A percentile compares a stretch with the other conserved stretches of the same genome.
Conservation (phyloP, 805 yeast species). For the Candida pini region DNA sequence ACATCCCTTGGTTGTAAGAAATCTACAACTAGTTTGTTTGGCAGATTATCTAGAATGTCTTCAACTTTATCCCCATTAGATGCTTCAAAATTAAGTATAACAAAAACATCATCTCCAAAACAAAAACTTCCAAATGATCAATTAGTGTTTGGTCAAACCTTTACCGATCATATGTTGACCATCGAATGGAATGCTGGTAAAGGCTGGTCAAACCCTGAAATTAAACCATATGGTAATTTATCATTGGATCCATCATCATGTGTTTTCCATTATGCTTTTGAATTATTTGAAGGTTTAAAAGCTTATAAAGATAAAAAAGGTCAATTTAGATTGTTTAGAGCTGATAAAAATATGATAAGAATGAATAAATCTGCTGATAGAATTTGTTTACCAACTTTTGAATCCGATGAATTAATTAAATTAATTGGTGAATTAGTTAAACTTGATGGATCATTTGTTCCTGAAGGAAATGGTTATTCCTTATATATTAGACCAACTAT, state of each 20-base stretch:
- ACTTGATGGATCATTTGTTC: conserved; percentile 74
- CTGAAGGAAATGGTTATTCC: conserved; percentile 83
- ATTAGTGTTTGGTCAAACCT: conserved; percentile 65
- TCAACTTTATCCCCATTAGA: conserved; percentile 38
- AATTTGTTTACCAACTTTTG: conserved; percentile 85
- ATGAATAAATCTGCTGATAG: conserved; percentile 86
- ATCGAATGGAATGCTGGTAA: conserved; percentile 69
- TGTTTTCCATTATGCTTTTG: conserved; percentile 93
- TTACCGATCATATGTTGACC: conserved; percentile 87
- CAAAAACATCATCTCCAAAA: conserved; percentile 45
- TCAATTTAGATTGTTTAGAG: conserved; percentile 77
- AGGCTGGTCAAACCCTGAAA: conserved; percentile 91
- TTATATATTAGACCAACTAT: conserved; percentile 90
- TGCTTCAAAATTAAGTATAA: conserved; percentile 46
- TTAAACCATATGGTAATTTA: conserved; percentile 77
- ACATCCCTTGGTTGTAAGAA: too few relatives aligned
- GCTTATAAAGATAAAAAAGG: conserved; percentile 70
- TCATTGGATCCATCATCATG: conserved; percentile 80
- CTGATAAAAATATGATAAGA: conserved; percentile 86
- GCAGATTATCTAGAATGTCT: conserved; percentile 17
- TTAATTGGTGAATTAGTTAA: conserved; percentile 71
- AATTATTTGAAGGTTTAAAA: conserved; percentile 92
- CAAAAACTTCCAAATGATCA: conserved; percentile 52
- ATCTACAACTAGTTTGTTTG: too few relatives aligned
- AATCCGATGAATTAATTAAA: conserved; percentile 68